Conservation (phyloP, 139 green algal species). For the Nannochloris sp. region DNA sequence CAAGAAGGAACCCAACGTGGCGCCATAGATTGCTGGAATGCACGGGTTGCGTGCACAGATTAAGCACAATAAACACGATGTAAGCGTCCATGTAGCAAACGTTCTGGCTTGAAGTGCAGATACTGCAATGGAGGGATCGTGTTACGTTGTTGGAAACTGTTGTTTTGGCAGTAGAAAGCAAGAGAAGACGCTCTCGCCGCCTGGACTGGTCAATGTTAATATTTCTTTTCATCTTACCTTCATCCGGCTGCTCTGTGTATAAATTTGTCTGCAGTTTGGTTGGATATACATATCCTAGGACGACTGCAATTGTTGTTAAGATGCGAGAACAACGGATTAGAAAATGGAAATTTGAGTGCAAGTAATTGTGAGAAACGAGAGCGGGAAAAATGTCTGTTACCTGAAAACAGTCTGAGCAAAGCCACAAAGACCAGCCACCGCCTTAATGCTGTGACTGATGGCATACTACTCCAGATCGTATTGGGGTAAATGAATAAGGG, state of each 20-base stretch:
- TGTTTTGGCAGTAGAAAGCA: too few relatives aligned
- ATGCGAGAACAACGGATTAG: too few relatives aligned
- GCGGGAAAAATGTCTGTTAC: slow-evolving; percentile 15
- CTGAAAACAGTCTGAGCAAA: slow-evolving; percentile 60
- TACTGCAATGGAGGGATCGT: slow-evolving; percentile 57
- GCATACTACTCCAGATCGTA: too few relatives aligned
- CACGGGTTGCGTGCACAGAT: slow-evolving; percentile 65
- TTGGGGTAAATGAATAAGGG: too few relatives aligned
- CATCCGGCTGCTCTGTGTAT: slow-evolving; percentile 51
- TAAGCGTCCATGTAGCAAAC: slow-evolving; percentile 75
- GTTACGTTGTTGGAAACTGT: too few relatives aligned
- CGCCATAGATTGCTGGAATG: slow-evolving; percentile 64
- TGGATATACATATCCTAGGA: slow-evolving; percentile 56
- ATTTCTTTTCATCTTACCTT: too few relatives aligned
- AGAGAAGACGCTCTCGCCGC: too few relatives aligned
- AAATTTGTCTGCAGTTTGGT: slow-evolving; percentile 59
- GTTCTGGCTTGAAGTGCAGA: slow-evolving; percentile 66
- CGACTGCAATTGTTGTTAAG: slow-evolving; percentile 63
- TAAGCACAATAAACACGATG: slow-evolving; percentile 73
- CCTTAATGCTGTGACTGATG: slow-evolving; percentile 41
- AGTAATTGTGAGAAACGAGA: neutral
- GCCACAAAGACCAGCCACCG: slow-evolving; percentile 74
- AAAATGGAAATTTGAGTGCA: neutral
- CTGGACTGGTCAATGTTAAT: too few relatives aligned
- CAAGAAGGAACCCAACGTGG: slow-evolving; percentile 71